Conservation (phyloP, 176 grass and related monocot species). For the Thalia dealbata region DNA sequence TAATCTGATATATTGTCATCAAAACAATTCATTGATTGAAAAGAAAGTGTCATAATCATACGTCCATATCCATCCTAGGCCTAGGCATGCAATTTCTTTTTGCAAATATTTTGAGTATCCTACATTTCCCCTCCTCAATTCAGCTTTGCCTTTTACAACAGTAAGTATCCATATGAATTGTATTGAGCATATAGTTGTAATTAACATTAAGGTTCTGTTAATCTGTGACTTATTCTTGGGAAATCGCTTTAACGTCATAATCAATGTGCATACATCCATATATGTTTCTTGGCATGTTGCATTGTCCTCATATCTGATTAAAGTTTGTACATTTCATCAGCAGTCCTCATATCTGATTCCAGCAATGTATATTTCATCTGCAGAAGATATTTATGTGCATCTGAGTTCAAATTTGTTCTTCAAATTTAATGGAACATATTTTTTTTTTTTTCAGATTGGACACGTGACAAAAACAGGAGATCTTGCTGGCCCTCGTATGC, state of each 20-base stretch:
- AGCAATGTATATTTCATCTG: background rate
- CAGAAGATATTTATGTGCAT: background rate
- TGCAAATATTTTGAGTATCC: too few species aligned
- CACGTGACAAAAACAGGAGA: slow-evolving; percentile 90
- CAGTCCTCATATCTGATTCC: background rate
- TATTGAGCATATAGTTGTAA: background rate
- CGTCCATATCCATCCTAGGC: too few species aligned
- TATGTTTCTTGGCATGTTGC: background rate
- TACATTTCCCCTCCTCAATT: too few species aligned
- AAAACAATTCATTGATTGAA: too few species aligned
- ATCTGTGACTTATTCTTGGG: background rate
- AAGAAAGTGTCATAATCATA: too few species aligned
- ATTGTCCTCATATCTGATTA: background rate
- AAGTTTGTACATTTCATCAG: too few species aligned
- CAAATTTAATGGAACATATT: slow-evolving; percentile 6
- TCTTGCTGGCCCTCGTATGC: slow-evolving; percentile 80
- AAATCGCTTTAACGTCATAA: background rate
- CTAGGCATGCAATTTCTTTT: too few species aligned
- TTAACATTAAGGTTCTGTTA: background rate
- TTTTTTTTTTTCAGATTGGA: slow-evolving; percentile 53
- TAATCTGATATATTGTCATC: too few species aligned
- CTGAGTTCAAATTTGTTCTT: slow-evolving; percentile 9
- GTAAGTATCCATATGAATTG: background rate
- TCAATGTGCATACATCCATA: background rate
- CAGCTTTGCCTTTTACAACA: too few species aligned